Conservation (phyloP, 495 filamentous ascomycete species). For the Hypoxylon lenormandii region DNA sequence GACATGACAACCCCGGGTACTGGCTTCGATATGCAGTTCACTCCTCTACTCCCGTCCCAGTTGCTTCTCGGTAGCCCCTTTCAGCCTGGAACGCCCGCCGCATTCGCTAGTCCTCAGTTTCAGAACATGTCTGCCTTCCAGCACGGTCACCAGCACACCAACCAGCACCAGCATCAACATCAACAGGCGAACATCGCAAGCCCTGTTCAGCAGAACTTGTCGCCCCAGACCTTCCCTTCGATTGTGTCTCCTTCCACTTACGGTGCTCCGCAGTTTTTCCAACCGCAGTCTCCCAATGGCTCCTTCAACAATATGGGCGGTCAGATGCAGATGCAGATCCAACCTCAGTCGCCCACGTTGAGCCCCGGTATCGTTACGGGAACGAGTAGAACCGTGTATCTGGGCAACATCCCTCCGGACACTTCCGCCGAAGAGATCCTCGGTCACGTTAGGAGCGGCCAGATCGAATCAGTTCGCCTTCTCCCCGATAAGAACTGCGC, state of each 20-base stretch:
- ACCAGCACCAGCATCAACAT: conserved; percentile 69
- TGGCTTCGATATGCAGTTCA: conserved; percentile 97
- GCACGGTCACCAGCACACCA: conserved; percentile 71
- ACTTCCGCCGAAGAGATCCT: conserved; percentile 98
- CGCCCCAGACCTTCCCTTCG: conserved; percentile 79
- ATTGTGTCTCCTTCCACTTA: conserved; percentile 81
- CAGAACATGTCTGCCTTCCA: conserved; percentile 82
- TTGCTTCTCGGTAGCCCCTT: conserved; percentile 95
- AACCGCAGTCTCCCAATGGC: conserved; percentile 86
- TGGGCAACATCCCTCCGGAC: conserved; percentile 97
- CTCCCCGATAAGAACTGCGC: conserved; percentile 99
- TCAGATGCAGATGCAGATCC: conserved; percentile 64
- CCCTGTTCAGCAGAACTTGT: conserved; percentile 67
- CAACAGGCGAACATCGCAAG: conserved; percentile 64
- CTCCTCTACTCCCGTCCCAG: conserved; percentile 91
- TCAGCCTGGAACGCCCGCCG: conserved; percentile 89
- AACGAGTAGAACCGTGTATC: conserved; percentile 94
- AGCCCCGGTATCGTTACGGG: conserved; percentile 83
- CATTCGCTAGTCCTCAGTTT: conserved; percentile 91
- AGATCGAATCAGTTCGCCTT: conserved; percentile 96
- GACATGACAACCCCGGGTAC: conserved; percentile 89
- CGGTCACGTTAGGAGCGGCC: conserved; percentile 94
- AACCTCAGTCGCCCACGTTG: conserved; percentile 75
- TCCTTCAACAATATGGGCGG: conserved; percentile 74
- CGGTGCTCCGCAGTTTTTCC: conserved; percentile 78